Conservation (phyloP, 768 basidiomycete genomes). For the Podaxis carcinomalis region DNA sequence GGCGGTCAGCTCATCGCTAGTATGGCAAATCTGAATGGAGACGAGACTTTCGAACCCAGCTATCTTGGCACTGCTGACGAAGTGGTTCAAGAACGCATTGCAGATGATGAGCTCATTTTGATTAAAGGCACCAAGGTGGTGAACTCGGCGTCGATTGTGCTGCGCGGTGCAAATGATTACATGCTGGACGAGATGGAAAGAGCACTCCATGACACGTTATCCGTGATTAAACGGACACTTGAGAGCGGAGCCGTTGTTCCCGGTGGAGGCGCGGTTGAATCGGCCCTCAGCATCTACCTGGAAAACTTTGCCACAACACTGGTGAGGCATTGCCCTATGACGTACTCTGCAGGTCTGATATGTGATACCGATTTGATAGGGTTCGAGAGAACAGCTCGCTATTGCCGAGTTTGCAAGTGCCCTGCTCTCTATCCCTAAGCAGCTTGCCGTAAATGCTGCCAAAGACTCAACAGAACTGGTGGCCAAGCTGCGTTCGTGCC, state of each 20-base stretch:
- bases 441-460: constrained; percentile 94
- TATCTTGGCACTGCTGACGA: constrained; percentile 93
- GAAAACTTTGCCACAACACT: constrained; percentile 99
- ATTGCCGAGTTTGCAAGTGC: constrained; percentile 98
- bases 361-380: constrained; percentile 42
- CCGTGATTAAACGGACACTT: constrained; percentile 92
- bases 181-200: constrained; percentile 99
- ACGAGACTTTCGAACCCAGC: constrained; percentile 93
- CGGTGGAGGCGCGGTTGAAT: constrained; percentile 96
- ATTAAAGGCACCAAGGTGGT: constrained; percentile 98
- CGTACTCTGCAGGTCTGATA: background rate
- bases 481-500: constrained; percentile 94
- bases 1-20: constrained; percentile 91
- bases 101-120: constrained; percentile 97
- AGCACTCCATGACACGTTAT: constrained; percentile 89
- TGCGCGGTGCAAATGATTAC: constrained; percentile 97
- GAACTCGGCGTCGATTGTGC: constrained; percentile 85
- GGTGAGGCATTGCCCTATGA: constrained; percentile 44
- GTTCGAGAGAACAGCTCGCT: constrained; percentile 95
- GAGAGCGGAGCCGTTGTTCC: constrained; percentile 96
- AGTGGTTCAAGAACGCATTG: constrained; percentile 93
- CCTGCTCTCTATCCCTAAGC: constrained; percentile 93
- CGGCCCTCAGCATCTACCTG: constrained; percentile 92
- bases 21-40: constrained; percentile 94
- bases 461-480: constrained; percentile 98